These are phyloP conservation scores for Blumeria graminis DNA, from an alignment of 2,329 filamentous ascomycete genomes.

Conservation along the genomic window DNA sequence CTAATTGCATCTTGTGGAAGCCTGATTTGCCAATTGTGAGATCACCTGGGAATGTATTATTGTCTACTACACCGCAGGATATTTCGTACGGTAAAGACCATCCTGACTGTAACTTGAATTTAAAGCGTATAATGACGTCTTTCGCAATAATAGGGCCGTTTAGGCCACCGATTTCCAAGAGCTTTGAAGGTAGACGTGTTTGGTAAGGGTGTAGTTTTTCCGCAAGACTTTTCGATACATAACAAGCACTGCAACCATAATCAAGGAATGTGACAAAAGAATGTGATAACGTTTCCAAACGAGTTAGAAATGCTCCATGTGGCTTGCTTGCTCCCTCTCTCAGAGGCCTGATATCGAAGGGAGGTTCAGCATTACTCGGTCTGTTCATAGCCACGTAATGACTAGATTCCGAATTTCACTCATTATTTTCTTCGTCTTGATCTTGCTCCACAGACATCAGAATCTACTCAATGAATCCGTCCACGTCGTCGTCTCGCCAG, in stretches of 20 bases:
- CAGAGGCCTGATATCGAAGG: neutral
- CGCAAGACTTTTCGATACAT: slow-evolving; percentile 2
- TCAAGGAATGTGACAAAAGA: neutral
- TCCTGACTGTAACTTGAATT: neutral
- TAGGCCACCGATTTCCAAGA: neutral
- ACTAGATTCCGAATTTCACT: neutral
- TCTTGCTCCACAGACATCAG: neutral
- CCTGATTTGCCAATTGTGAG: neutral
- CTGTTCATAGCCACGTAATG: neutral
- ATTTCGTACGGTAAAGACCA: neutral
- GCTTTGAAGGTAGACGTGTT: neutral
- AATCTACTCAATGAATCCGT: neutral
- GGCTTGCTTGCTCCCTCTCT: neutral
- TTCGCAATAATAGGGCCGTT: neutral
- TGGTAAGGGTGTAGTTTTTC: neutral
- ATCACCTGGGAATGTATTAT: neutral
- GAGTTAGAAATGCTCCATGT: neutral
- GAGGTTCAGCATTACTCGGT: neutral
- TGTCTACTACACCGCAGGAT: neutral
- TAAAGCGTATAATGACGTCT: neutral
- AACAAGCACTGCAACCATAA: neutral
- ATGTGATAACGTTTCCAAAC: neutral
- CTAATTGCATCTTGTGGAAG: neutral
- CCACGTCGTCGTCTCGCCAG: neutral
- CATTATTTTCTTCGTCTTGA: neutral